These are phyloP conservation scores for Penicillium herquei DNA, from an alignment of 495 filamentous ascomycete genomes.

Conservation along the genomic window DNA sequence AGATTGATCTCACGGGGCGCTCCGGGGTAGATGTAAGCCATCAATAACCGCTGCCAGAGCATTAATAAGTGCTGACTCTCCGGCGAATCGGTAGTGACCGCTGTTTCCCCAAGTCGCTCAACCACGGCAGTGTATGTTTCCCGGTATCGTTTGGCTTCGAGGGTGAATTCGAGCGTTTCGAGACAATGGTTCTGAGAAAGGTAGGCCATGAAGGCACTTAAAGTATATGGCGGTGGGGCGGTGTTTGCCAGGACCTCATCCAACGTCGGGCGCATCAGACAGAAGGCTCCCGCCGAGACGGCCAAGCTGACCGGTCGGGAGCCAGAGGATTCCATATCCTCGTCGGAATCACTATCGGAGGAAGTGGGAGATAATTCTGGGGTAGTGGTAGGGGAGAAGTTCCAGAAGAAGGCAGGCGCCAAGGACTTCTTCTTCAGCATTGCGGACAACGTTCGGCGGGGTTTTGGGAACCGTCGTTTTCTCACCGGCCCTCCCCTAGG, in stretches of 20 bases:
- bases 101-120: conserved; percentile 37
- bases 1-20: conserved; percentile 91
- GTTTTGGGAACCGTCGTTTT: conserved; percentile 25
- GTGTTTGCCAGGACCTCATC: conserved; percentile 84
- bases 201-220: conserved; percentile 94
- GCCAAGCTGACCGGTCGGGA: conserved; percentile 63
- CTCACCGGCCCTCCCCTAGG: conserved; percentile 25
- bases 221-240: conserved; percentile 86
- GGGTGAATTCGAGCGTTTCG: conserved; percentile 95
- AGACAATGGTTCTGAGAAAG: conserved; percentile 97
- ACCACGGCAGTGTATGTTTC: conserved; percentile 65
- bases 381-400: conserved; percentile 39
- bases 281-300: conserved; percentile 61
- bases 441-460: conserved; percentile 38
- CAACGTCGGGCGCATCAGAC: conserved; percentile 75
- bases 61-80: conserved; percentile 70
- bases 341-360: conserved; percentile 56
- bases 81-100: conserved; percentile 43
- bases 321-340: conserved; percentile 50
- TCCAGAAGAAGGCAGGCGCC: conserved; percentile 44
- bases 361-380: conserved; percentile 46
- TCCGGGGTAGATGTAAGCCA: conserved; percentile 56
- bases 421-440: conserved; percentile 51
- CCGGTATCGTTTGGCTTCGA: conserved; percentile 90
- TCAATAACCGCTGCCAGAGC: conserved; percentile 63